Percentiles rank a stretch among this genome's conserved stretches.
Evolutionary conservation across 768 basidiomycete species (phyloP).

Genomic region (Boletus vinaceobasis): DNA sequence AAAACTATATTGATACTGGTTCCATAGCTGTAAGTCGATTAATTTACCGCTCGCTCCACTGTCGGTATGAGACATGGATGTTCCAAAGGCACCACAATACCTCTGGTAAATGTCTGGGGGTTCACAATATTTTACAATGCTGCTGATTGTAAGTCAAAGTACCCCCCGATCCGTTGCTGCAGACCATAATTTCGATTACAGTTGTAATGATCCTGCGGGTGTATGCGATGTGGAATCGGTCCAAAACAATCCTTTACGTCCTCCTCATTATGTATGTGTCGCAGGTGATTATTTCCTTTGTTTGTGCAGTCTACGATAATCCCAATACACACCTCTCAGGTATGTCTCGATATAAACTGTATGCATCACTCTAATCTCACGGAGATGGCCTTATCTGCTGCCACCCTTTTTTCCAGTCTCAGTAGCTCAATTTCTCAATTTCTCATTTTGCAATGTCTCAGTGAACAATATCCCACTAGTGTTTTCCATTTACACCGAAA

Average conservation of each 20-base stretch:
- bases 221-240: background rate
- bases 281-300: background rate
- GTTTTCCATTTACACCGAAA: too few species aligned
- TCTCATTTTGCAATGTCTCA: background rate
- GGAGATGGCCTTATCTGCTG: background rate
- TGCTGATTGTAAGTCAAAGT: background rate
- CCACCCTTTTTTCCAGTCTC: background rate
- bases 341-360: background rate
- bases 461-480: too few species aligned
- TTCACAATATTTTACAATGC: background rate
- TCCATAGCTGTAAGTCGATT: background rate
- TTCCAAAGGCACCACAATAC: background rate
- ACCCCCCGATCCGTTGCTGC: background rate
- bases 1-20: background rate
- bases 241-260: background rate
- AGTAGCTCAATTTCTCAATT: background rate
- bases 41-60: background rate
- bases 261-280: background rate
- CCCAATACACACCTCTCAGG: background rate
- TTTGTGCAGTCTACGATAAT: background rate
- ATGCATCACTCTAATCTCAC: background rate
- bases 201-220: background rate
- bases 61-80: background rate
- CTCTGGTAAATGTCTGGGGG: background rate
- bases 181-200: background rate